phyloP scores from a whole-genome alignment of 495 filamentous ascomycete species.

The Penicillium atrosanguineum region DNA sequence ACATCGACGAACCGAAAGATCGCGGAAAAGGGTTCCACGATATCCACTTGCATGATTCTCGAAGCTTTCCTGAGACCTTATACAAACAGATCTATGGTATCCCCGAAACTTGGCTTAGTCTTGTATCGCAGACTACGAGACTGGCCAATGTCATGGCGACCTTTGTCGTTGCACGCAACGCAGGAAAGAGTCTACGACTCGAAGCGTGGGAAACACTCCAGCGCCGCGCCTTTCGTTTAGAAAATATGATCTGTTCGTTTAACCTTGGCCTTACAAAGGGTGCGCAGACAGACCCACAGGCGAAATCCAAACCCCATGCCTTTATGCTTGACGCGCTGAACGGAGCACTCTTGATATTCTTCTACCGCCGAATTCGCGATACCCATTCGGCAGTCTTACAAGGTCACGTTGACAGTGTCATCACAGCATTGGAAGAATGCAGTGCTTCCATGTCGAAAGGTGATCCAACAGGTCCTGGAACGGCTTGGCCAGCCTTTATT shows the following conservation, averaged over 20 bases:
- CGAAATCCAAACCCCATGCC: conserved; percentile 15
- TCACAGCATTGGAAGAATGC: conserved; percentile 24
- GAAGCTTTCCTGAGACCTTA: conserved; percentile 29
- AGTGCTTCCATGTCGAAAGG: conserved; percentile 16
- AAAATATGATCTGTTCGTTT: conserved; percentile 37
- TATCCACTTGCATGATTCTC: conserved; percentile 35
- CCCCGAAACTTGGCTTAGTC: conserved; percentile 36
- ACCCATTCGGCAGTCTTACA: conserved; percentile 30
- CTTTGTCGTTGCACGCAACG: conserved; percentile 17
- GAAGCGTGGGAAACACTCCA: conserved; percentile 33
- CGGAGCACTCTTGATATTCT: conserved; percentile 33
- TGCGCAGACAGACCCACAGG: conserved; percentile 7
- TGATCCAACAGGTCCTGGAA: conserved; percentile 22
- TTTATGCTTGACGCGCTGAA: conserved; percentile 31
- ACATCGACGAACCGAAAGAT: conserved; percentile 37
- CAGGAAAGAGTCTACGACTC: conserved; percentile 9
- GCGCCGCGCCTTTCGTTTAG: conserved; percentile 27
- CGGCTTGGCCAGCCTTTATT: conserved; percentile 35
- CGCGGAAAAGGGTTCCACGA: conserved; percentile 24
- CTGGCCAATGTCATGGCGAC: conserved; percentile 34
- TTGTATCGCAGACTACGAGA: conserved; percentile 35
- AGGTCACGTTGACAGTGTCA: conserved; percentile 33
- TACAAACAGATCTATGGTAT: conserved; percentile 37
- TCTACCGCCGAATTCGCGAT: conserved; percentile 31
- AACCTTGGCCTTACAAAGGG: conserved; percentile 14